Conservation (phyloP, 78 protist genomes). For the Dictyostelium brefeldianum region DNA sequence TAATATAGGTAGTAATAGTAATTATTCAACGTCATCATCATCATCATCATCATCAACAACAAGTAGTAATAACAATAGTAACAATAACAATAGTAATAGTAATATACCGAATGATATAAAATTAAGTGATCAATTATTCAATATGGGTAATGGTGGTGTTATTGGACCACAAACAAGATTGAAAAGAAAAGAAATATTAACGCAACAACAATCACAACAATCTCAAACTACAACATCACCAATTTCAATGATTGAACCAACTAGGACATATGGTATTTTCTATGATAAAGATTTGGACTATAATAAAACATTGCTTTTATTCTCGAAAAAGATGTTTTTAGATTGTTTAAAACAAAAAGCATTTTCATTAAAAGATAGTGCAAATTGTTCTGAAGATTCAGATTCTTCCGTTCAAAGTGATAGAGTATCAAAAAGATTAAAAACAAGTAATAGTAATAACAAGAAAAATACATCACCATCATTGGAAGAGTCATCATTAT, state of each 20-base stretch:
- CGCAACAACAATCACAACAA: background rate
- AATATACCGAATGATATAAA: background rate
- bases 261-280: constrained; percentile 9
- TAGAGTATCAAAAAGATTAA: background rate
- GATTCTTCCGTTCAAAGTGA: constrained; percentile 7
- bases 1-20: background rate
- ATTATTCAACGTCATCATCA: no score
- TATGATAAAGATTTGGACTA: constrained; percentile 35
- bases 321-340: background rate
- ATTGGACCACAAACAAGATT: constrained; percentile 14
- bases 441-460: background rate
- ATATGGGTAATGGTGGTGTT: constrained; percentile 5
- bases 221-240: background rate
- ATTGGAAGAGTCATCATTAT: background rate
- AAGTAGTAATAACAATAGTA: background rate
- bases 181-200: constrained; percentile 25
- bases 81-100: background rate
- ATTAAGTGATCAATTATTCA: background rate
- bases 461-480: constrained; percentile 7
- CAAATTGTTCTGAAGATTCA: background rate
- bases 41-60: background rate
- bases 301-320: background rate
- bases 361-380: constrained; percentile 1
- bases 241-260: constrained; percentile 1
- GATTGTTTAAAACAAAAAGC: background rate